These are phyloP conservation scores for Psilocybe sp. DNA, from an alignment of 768 basidiomycete species.

Conservation along the genomic window DNA sequence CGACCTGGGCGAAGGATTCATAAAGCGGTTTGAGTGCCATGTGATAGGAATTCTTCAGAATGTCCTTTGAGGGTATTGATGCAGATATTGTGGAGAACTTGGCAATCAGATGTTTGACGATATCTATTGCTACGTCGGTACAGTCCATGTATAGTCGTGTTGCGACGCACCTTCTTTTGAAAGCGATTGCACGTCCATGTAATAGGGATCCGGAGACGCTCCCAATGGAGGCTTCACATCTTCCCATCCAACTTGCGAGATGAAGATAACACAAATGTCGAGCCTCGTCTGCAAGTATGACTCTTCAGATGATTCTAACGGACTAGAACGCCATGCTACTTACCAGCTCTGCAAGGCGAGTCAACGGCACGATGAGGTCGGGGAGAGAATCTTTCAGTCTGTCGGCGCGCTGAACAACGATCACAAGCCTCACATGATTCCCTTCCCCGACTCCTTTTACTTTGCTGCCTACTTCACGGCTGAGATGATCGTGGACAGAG, in stretches of 20 bases:
- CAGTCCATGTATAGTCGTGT: background rate
- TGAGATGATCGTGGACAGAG: conserved; percentile 29
- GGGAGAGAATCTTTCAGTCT: conserved; percentile 58
- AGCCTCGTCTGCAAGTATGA: conserved; percentile 46
- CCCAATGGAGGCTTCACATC: conserved; percentile 68
- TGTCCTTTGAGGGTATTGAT: conserved; percentile 6
- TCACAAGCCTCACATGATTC: conserved; percentile 43
- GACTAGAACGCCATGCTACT: conserved; percentile 15
- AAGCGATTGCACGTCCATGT: conserved; percentile 50
- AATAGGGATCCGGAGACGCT: conserved; percentile 72
- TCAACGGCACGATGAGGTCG: conserved; percentile 66
- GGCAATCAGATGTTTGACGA: conserved; percentile 34
- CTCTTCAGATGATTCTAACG: background rate
- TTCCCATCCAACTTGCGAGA: conserved; percentile 69
- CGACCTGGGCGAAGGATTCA: conserved; percentile 53
- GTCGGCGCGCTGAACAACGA: conserved; percentile 69
- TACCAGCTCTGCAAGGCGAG: conserved; percentile 72
- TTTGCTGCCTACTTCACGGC: conserved; percentile 18
- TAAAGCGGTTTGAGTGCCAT: conserved; percentile 58
- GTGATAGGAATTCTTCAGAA: conserved; percentile 41
- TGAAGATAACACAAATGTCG: conserved; percentile 56
- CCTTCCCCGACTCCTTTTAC: conserved; percentile 22
- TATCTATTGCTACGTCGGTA: conserved; percentile 18
- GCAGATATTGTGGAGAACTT: conserved; percentile 28
- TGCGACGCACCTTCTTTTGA: conserved; percentile 54